Evolutionary conservation across 2,329 filamentous ascomycete genomes (phyloP), one percentile per base, ranked within the genome.

Genomic region (Reticulascus tulasneorum): DNA sequence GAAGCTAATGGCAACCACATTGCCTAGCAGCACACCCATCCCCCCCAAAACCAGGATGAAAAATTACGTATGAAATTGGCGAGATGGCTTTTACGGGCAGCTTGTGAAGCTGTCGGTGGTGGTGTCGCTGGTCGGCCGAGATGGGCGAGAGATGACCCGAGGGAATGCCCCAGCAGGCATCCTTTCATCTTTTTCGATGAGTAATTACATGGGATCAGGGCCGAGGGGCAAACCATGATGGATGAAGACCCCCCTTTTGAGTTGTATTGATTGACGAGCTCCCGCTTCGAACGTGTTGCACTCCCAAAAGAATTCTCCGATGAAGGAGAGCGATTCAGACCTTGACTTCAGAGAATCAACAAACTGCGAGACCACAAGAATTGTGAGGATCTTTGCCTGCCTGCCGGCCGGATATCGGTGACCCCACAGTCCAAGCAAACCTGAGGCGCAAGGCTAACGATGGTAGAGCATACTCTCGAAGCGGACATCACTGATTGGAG

Each of bases 401-500:
- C n/a, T n/a, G n/a, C n/a, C n/a, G n/a, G n/a, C n/a, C n/a, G n/a
- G n/a, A n/a, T n/a, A n/a, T n/a, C n/a, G n/a, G n/a, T n/a, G 16
- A 27, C 39, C 35, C 35, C 30, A 42, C 35, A 31, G 27, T 16
- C 13, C 21, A 4, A 35, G 36, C 29, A 26, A 25, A 40, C 29
- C 17, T 29, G 33, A 25, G 21, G 12, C 22, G 35, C 39, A 29
- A 35, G 35, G 26, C 30, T 31, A 39, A 35, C 29, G 39, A 39
- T 34, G 26, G 36, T 42, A 36, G 39, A 27, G 39, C 35, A 29
- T 31, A 23, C 38, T 16, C 38, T 22, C 31, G 30, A 27, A 42
- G 39, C 39, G 39, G 30, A 36, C 39, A 35, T 36, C 39, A 42
- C 38, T 42, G 23, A 42, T 23, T 39, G 27, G 39, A 39, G 29